phyloP scores from a whole-genome alignment of 805 yeast genomes.

The Kurtzmaniella fragi region DNA sequence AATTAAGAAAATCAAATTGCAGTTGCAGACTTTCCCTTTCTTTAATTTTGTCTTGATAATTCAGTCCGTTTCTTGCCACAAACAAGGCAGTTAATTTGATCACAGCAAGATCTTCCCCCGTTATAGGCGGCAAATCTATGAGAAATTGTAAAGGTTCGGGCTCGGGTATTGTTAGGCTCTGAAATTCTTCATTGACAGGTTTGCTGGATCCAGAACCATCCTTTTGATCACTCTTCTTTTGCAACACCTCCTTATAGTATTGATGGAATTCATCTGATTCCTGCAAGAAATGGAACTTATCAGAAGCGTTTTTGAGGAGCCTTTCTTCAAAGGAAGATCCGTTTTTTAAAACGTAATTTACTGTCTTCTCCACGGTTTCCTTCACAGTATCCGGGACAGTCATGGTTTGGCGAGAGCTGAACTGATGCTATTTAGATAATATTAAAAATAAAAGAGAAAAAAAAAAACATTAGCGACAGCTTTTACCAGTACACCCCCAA shows the following conservation, averaged over 20 bases:
- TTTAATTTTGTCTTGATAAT: constrained; percentile 30
- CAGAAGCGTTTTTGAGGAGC: constrained; percentile 43
- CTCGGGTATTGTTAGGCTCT: constrained; percentile 3
- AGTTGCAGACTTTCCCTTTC: constrained; percentile 21
- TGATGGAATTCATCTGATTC: constrained; percentile 49
- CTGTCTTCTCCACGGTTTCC: constrained; percentile 64
- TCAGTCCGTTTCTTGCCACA: constrained; percentile 55
- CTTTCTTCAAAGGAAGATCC: constrained; percentile 63
- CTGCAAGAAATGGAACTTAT: constrained; percentile 61
- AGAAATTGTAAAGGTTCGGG: constrained; percentile 22
- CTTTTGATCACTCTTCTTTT: constrained; percentile 15
- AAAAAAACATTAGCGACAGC: too few species aligned
- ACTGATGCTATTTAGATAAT: too few species aligned
- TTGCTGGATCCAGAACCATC: constrained; percentile 1
- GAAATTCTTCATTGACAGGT: background rate
- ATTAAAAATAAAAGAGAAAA: too few species aligned
- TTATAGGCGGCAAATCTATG: constrained; percentile 34
- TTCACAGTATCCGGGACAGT: constrained; percentile 44
- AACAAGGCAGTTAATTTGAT: constrained; percentile 70
- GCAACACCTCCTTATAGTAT: constrained; percentile 51
- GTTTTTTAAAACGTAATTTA: constrained; percentile 61
- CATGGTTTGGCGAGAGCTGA: constrained; percentile 22
- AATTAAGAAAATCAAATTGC: constrained; percentile 65
- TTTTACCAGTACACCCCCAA: too few species aligned
- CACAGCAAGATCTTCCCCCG: constrained; percentile 60